Evolutionary conservation across 768 basidiomycete species (phyloP).

Genomic region (Lactarius pseudohatsudake): DNA sequence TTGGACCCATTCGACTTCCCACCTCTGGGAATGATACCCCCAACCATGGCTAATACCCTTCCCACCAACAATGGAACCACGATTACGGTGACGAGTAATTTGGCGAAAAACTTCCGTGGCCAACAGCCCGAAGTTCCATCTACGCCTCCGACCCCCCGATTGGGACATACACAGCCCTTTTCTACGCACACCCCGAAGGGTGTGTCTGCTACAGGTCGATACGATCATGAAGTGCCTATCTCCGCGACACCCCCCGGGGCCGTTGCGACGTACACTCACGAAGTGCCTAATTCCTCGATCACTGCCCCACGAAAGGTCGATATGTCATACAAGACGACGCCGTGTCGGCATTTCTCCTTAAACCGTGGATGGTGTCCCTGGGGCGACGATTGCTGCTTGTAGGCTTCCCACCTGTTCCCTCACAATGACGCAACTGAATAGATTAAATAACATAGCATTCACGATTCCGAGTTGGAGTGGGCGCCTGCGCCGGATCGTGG

Average conservation of each 20-base stretch:
- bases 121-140: not conserved
- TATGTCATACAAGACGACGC: conserved; percentile 20
- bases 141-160: not conserved
- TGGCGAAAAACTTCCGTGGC: not conserved
- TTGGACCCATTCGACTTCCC: not conserved
- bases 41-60: not conserved
- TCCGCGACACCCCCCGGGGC: not conserved
- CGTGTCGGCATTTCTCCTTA: conserved; percentile 16
- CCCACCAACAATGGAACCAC: not conserved
- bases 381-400: conserved; percentile 22
- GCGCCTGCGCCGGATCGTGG: not conserved
- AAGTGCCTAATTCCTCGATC: not conserved
- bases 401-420: not conserved
- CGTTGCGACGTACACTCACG: not conserved
- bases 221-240: not conserved
- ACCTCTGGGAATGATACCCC: not conserved
- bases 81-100: not conserved
- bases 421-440: not conserved
- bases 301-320: conserved; percentile 8
- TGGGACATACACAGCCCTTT: not conserved
- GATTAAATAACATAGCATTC: conserved; percentile 9
- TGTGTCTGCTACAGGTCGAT: not conserved
- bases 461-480: conserved; percentile 19
- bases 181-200: not conserved
- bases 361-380: conserved; percentile 24